Percentiles rank a stretch among this genome's conserved stretches.
Conservation (phyloP, 441 rosid genomes). For the Viola pubescens region DNA sequence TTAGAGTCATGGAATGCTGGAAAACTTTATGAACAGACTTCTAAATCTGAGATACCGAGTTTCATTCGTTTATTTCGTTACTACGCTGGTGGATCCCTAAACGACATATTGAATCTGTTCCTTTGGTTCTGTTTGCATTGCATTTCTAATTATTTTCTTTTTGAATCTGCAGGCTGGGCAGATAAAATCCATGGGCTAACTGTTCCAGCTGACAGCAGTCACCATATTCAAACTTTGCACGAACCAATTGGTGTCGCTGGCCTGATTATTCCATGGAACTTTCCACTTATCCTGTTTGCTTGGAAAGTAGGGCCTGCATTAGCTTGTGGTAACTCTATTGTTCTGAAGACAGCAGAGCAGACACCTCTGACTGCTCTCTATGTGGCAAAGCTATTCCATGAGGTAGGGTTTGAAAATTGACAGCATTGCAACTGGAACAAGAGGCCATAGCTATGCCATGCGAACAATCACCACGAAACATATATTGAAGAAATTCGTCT, state of each 20-base stretch:
- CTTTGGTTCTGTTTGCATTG: background rate
- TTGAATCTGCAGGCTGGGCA: conserved; percentile 52
- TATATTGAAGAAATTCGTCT: too few relatives aligned
- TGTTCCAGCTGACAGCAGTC: conserved; percentile 40
- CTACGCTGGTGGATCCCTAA: conserved; percentile 57
- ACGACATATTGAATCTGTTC: background rate
- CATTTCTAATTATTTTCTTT: conserved; percentile 3
- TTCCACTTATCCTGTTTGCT: conserved; percentile 50
- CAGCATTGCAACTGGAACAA: too few relatives aligned
- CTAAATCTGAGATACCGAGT: conserved; percentile 56
- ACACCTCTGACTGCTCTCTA: conserved; percentile 53
- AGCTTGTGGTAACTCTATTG: conserved; percentile 48
- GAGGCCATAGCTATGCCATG: background rate
- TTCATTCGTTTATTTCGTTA: conserved; percentile 55
- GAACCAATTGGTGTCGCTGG: conserved; percentile 70
- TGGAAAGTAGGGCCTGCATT: conserved; percentile 63
- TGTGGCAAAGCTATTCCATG: conserved; percentile 39
- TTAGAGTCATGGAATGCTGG: conserved; percentile 86
- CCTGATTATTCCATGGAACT: conserved; percentile 60
- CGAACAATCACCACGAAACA: background rate
- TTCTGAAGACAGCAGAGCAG: conserved; percentile 51
- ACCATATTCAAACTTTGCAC: conserved; percentile 47
- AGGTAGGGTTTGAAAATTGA: conserved; percentile 23
- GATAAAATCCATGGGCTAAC: conserved; percentile 62
- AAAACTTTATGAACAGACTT: conserved; percentile 65